These are phyloP conservation scores for Diaporthe eres DNA, from an alignment of 2,329 filamentous ascomycete genomes.

Conservation along the genomic window DNA sequence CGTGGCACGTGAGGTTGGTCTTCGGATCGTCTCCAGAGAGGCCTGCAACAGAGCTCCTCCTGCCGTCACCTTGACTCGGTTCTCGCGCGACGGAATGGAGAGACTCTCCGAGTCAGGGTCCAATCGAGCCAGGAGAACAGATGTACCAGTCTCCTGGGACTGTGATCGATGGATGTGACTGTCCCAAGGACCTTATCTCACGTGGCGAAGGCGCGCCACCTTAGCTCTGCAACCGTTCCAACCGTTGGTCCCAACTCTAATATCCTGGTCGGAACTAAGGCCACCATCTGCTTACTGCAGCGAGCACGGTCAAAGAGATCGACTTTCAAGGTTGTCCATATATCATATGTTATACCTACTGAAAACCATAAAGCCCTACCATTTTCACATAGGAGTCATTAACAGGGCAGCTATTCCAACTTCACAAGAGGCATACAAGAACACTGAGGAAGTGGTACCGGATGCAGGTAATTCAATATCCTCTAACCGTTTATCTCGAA, in stretches of 20 bases:
- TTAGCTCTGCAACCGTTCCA: constrained; percentile 16
- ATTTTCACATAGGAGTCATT: background rate
- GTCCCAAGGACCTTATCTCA: background rate
- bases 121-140: background rate
- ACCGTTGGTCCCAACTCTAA: background rate
- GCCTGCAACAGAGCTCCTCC: background rate
- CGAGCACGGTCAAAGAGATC: background rate
- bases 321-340: background rate
- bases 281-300: constrained; percentile 2
- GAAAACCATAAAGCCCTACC: background rate
- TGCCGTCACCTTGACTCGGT: constrained; percentile 1
- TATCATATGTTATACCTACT: background rate
- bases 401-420: background rate
- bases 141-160: background rate
- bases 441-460: background rate
- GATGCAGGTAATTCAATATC: background rate
- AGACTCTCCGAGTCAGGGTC: background rate
- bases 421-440: background rate
- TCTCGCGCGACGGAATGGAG: background rate
- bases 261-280: background rate
- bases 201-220: background rate
- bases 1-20: background rate
- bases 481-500: background rate
- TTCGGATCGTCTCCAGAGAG: background rate
- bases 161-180: background rate